Percentiles rank a stretch among this genome's conserved stretches.
These are phyloP conservation scores for Thraustochytrium sp. DNA, from an alignment of 352 stramenopile genomes.

Conservation along the genomic window DNA sequence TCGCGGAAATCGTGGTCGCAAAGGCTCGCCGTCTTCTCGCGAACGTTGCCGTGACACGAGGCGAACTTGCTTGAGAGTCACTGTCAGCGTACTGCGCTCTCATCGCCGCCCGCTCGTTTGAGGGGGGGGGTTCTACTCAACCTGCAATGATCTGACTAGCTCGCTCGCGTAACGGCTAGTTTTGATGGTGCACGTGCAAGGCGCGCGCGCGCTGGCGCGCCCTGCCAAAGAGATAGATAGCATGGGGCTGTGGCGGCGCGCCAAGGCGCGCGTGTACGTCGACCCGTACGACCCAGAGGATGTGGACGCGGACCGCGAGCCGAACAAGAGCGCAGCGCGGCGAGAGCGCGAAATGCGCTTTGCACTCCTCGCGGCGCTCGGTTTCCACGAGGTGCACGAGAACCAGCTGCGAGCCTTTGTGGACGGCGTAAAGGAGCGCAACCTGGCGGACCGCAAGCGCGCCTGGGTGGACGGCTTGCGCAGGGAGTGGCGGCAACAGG, in stretches of 20 bases:
- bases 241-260: neutral
- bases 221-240: too few relatives aligned
- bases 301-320: neutral
- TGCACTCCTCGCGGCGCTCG: neutral
- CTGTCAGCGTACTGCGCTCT: too few relatives aligned
- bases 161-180: too few relatives aligned
- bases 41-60: too few relatives aligned
- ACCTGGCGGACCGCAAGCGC: neutral
- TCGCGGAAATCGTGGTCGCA: too few relatives aligned
- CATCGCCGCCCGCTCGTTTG: too few relatives aligned
- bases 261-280: neutral
- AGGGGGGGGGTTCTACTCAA: too few relatives aligned
- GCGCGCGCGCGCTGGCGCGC: too few relatives aligned
- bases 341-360: neutral
- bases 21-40: too few relatives aligned
- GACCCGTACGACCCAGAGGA: conserved; percentile 2
- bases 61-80: too few relatives aligned
- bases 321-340: neutral
- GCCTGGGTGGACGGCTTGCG: neutral
- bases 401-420: neutral
- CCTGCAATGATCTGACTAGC: too few relatives aligned
- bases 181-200: too few relatives aligned
- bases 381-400: conserved; percentile 8
- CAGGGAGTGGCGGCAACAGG: neutral
- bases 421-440: neutral